Percentiles rank a stretch among this genome's conserved stretches.
These are phyloP conservation scores for Dorcoceras hygrometricum DNA, from an alignment of 257 asterid species.

Conservation along the genomic window DNA sequence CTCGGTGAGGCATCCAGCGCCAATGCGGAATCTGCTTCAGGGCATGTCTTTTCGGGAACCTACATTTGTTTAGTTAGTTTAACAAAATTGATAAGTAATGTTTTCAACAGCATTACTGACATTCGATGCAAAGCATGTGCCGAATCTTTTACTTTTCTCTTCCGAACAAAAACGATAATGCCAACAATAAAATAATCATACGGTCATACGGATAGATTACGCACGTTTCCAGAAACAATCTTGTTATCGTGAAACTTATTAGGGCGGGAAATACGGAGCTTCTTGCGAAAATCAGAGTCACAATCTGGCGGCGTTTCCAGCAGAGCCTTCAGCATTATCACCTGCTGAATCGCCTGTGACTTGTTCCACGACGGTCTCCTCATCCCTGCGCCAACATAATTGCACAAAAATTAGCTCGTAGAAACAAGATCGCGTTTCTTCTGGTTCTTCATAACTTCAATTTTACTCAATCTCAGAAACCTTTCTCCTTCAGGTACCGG, in stretches of 20 bases:
- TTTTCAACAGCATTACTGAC: conserved; percentile 29
- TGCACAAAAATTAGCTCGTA: neutral
- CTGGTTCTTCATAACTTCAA: conserved; percentile 8
- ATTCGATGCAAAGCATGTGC: conserved; percentile 35
- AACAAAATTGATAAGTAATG: conserved; percentile 21
- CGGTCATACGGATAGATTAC: conserved; percentile 25
- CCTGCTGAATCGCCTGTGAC: conserved; percentile 99
- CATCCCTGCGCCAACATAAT: conserved; percentile 57
- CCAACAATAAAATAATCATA: conserved; percentile 9
- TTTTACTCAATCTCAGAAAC: conserved; percentile 26
- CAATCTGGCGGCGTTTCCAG: conserved; percentile 69
- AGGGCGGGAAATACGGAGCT: conserved; percentile 47
- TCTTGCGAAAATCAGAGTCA: conserved; percentile 43
- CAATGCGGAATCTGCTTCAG: conserved; percentile 52
- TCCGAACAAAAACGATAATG: conserved; percentile 1
- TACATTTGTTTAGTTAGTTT: conserved; percentile 37
- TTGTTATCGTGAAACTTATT: conserved; percentile 25
- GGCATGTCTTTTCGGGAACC: conserved; percentile 49
- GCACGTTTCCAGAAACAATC: conserved; percentile 48
- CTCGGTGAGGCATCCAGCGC: conserved; percentile 43
- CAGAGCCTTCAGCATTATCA: conserved; percentile 80
- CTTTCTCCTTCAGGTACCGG: conserved; percentile 91
- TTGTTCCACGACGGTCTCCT: conserved; percentile 99
- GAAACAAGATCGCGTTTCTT: conserved; percentile 5
- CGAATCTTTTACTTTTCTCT: conserved; percentile 16